These are phyloP conservation scores for Priceomyces castillae DNA, from an alignment of 805 yeast species.

Conservation along the genomic window DNA sequence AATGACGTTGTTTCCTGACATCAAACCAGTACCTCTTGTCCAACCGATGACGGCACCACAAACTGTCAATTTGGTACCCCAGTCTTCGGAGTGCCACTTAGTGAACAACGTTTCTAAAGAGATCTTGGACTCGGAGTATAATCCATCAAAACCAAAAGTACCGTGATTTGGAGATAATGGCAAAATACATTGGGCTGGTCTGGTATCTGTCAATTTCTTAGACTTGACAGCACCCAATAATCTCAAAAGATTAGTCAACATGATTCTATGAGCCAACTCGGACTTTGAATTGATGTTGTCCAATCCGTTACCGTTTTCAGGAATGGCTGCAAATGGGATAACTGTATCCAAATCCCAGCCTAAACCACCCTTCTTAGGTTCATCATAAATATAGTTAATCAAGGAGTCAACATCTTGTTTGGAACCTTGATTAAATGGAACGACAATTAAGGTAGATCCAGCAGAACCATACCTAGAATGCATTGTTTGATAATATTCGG, in stretches of 20 bases:
- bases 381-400: conserved; percentile 80
- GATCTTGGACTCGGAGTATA: conserved; percentile 95
- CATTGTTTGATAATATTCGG: conserved; percentile 92
- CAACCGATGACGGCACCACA: conserved; percentile 99
- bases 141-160: conserved; percentile 96
- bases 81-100: conserved; percentile 98
- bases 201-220: conserved; percentile 81
- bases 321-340: conserved; percentile 98
- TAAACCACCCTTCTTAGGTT: conserved; percentile 80
- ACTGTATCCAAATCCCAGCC: conserved; percentile 98
- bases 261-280: conserved; percentile 96
- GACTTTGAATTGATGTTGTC: conserved; percentile 92
- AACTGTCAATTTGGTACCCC: conserved; percentile 90
- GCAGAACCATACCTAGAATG: conserved; percentile 91
- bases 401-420: conserved; percentile 88
- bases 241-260: conserved; percentile 94
- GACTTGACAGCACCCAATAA: conserved; percentile 86
- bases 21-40: conserved; percentile 99
- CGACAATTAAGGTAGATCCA: conserved; percentile 90
- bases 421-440: conserved; percentile 98
- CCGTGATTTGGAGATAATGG: conserved; percentile 99
- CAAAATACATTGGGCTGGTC: conserved; percentile 96
- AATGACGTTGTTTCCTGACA: conserved; percentile 95
- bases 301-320: conserved; percentile 96
- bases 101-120: conserved; percentile 94